Percentiles rank a stretch among this genome's conserved stretches.
Conservation (phyloP, 768 basidiomycete genomes). For the Tulasnella sp. region DNA sequence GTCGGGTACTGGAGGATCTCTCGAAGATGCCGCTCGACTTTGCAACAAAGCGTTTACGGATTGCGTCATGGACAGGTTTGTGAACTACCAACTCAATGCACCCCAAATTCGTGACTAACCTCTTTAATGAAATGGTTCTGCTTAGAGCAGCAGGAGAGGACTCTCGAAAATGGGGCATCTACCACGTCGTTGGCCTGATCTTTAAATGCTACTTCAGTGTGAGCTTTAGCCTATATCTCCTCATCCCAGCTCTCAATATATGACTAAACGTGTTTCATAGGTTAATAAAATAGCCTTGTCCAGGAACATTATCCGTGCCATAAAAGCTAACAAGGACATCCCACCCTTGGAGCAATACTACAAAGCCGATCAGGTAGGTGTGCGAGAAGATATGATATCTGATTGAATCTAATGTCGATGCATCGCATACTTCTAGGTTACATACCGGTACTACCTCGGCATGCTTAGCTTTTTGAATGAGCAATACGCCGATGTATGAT, state of each 20-base stretch:
- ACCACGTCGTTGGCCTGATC: constrained; percentile 82
- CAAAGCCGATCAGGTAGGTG: constrained; percentile 67
- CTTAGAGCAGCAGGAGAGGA: constrained; percentile 26
- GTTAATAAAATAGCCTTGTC: constrained; percentile 84
- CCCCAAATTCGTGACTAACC: not conserved
- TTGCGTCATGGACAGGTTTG: constrained; percentile 75
- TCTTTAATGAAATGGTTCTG: too few species aligned
- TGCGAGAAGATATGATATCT: too few species aligned
- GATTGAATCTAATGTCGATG: not conserved
- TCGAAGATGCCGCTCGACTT: constrained; percentile 79
- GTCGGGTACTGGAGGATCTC: constrained; percentile 42
- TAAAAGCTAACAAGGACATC: constrained; percentile 76
- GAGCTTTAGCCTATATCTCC: constrained; percentile 26
- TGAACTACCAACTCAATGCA: constrained; percentile 25
- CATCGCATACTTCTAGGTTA: constrained; percentile 66
- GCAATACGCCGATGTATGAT: constrained; percentile 66
- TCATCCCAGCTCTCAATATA: not conserved
- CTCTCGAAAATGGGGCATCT: constrained; percentile 83
- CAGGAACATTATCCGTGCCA: constrained; percentile 83
- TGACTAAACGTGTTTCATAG: constrained; percentile 42
- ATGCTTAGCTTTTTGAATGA: constrained; percentile 92
- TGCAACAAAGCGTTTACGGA: constrained; percentile 84
- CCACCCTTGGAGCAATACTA: constrained; percentile 70
- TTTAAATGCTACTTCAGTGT: constrained; percentile 93
- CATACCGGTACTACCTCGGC: constrained; percentile 89